Conservation (phyloP, 2,329 filamentous ascomycete species). For the Trichophyton verrucosum region DNA sequence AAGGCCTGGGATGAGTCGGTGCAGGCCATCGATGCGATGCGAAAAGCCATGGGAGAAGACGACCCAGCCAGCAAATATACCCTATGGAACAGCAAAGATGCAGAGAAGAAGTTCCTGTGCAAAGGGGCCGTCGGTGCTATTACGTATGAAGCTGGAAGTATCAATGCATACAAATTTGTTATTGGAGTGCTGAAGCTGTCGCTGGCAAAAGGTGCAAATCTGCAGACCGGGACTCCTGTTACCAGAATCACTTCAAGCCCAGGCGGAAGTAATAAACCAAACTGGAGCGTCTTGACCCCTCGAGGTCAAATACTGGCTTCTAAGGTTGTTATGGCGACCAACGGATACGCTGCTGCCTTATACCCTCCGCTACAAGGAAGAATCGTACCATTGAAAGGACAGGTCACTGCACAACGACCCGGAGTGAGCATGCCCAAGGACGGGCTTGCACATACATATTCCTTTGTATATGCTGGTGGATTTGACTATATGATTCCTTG, state of each 20-base stretch:
- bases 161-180: conserved; percentile 31
- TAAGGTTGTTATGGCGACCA: conserved; percentile 42
- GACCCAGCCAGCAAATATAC: conserved; percentile 34
- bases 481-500: conserved; percentile 30
- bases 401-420: conserved; percentile 33
- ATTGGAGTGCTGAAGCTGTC: conserved; percentile 37
- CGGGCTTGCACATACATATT: conserved; percentile 11
- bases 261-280: background rate
- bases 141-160: conserved; percentile 35
- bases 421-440: conserved; percentile 11
- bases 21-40: conserved; percentile 36
- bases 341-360: conserved; percentile 40
- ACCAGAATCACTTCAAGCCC: conserved; percentile 12
- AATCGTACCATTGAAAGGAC: conserved; percentile 41
- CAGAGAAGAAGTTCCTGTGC: conserved; percentile 31
- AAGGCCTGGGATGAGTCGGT: conserved; percentile 30
- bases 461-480: conserved; percentile 19
- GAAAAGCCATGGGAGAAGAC: conserved; percentile 30
- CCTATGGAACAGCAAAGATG: conserved; percentile 34
- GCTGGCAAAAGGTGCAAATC: conserved; percentile 23
- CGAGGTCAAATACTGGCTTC: conserved; percentile 33
- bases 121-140: conserved; percentile 37
- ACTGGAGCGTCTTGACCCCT: conserved; percentile 27
- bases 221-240: conserved; percentile 23
- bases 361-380: conserved; percentile 35